Evolutionary conservation across 441 rosid genomes (phyloP).

Genomic region (Omphalea diandra): DNA sequence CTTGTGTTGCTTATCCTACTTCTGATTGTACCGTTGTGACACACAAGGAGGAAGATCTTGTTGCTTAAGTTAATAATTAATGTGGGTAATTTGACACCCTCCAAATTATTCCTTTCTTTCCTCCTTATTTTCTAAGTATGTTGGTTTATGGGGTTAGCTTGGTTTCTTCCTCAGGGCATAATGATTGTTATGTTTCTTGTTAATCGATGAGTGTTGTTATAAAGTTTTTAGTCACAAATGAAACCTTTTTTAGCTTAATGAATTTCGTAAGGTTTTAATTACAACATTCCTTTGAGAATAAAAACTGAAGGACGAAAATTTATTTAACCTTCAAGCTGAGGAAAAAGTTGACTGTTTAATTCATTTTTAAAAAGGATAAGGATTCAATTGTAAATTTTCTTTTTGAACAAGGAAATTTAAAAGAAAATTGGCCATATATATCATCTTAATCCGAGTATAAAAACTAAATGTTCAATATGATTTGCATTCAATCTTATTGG

Average conservation of each 20-base stretch:
- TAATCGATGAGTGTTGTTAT: background rate
- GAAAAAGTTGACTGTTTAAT: too few relatives aligned
- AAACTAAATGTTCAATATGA: too few relatives aligned
- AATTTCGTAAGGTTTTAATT: too few relatives aligned
- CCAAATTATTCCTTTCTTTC: background rate
- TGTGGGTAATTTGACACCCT: background rate
- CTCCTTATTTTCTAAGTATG: background rate
- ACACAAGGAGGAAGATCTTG: slow-evolving; percentile 86
- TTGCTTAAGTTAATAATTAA: slow-evolving; percentile 18
- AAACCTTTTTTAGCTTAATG: slow-evolving; percentile 15
- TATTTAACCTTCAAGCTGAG: too few relatives aligned
- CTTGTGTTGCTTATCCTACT: slow-evolving; percentile 73
- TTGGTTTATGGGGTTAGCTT: background rate
- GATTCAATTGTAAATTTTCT: too few relatives aligned
- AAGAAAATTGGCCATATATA: too few relatives aligned
- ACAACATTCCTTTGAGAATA: too few relatives aligned
- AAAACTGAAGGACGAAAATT: too few relatives aligned
- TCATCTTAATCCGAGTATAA: too few relatives aligned
- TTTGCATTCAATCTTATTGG: too few relatives aligned
- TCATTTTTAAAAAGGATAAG: too few relatives aligned
- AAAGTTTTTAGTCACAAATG: slow-evolving; percentile 19
- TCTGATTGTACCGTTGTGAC: slow-evolving; percentile 66
- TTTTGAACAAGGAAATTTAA: too few relatives aligned
- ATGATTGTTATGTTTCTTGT: slow-evolving; percentile 8
- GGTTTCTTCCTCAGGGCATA: background rate